phyloP scores from a whole-genome alignment of 176 grass and related monocot genomes.

The Eragrostis curvula region DNA sequence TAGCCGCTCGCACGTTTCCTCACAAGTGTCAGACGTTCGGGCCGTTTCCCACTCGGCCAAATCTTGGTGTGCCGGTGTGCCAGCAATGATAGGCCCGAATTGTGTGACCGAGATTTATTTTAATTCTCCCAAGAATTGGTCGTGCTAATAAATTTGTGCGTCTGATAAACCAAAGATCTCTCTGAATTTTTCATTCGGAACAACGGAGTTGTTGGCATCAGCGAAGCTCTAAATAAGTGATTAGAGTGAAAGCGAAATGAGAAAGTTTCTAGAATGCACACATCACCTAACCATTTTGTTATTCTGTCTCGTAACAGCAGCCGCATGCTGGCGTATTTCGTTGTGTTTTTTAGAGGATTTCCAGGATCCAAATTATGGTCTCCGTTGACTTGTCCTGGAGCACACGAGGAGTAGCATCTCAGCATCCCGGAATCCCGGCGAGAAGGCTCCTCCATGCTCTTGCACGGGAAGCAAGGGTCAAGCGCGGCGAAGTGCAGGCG shows the following conservation, averaged over 20 bases:
- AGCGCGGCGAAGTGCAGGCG: not conserved
- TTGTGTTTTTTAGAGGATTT: not conserved
- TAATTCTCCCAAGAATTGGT: not conserved
- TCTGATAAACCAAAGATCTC: not conserved
- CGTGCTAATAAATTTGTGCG: not conserved
- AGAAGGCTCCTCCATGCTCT: too few species aligned
- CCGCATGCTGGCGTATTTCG: not conserved
- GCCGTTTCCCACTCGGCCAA: not conserved
- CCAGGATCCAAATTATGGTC: not conserved
- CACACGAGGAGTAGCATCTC: not conserved
- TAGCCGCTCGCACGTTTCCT: conserved; percentile 4
- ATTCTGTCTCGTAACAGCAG: not conserved
- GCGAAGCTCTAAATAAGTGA: not conserved
- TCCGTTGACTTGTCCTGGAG: conserved; percentile 9
- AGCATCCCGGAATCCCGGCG: not conserved
- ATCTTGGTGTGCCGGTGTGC: not conserved
- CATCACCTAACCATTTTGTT: conserved; percentile 3
- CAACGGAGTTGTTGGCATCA: not conserved
- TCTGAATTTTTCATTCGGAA: not conserved
- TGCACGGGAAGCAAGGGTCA: not conserved
- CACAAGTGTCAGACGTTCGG: not conserved
- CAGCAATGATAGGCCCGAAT: not conserved
- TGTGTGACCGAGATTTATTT: not conserved
- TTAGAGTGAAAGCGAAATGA: not conserved
- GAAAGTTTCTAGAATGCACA: conserved; percentile 26